Conservation (phyloP, 371 early-diverging fungal genomes). For the Rhizopus arrhizus region DNA sequence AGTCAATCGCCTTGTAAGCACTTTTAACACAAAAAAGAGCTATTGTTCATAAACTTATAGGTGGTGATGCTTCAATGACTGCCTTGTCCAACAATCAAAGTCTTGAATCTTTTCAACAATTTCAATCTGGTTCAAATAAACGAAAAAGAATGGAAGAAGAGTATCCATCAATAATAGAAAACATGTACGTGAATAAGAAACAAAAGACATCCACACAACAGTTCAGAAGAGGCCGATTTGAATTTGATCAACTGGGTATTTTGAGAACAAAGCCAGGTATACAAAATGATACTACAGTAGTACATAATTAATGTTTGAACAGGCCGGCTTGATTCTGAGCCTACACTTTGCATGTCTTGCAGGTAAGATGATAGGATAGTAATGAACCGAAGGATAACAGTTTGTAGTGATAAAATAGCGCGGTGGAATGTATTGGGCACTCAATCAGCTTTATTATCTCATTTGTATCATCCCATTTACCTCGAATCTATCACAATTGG, state of each 20-base stretch:
- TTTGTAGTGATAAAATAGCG: constrained; percentile 79
- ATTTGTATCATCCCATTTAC: constrained; percentile 67
- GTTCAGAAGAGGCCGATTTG: constrained; percentile 63
- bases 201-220: constrained; percentile 25
- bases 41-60: constrained; percentile 33
- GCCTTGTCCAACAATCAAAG: constrained; percentile 59
- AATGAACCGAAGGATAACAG: not conserved
- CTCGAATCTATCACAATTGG: constrained; percentile 65
- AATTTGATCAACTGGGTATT: constrained; percentile 56
- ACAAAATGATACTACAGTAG: not conserved
- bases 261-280: constrained; percentile 82
- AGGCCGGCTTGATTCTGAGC: constrained; percentile 76
- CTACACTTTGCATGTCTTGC: constrained; percentile 83
- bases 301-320: not conserved
- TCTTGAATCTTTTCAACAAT: constrained; percentile 47
- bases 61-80: constrained; percentile 79
- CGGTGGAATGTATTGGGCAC: constrained; percentile 83
- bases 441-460: constrained; percentile 67
- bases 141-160: constrained; percentile 24
- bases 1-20: constrained; percentile 76
- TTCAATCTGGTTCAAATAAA: constrained; percentile 39
- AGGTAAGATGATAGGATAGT: constrained; percentile 45
- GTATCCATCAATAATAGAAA: constrained; percentile 21
- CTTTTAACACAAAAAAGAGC: not conserved
- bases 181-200: constrained; percentile 41